Evolutionary conservation across 192 early-diverging fungal species (phyloP).

Genomic region (Mortierella antarctica): DNA sequence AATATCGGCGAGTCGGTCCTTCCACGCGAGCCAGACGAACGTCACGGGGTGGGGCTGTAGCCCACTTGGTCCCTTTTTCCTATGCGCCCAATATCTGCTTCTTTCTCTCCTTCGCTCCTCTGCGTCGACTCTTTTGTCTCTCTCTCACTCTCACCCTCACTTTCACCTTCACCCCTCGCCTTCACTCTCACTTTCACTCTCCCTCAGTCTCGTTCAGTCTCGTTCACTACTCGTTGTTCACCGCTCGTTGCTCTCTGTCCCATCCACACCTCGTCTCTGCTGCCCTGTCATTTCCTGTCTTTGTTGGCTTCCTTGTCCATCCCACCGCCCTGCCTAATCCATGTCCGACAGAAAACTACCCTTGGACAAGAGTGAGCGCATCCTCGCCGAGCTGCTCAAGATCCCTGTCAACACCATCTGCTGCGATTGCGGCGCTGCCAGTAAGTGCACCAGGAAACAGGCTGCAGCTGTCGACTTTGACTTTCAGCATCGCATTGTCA

Average conservation of each 20-base stretch:
- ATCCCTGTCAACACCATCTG: conserved; percentile 77
- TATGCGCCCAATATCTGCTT: no score
- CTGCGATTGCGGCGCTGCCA: conserved; percentile 79
- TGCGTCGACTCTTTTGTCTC: no score
- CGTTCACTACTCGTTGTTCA: background rate
- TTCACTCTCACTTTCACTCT: background rate
- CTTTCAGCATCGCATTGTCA: background rate
- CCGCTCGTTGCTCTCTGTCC: background rate
- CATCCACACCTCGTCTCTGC: background rate
- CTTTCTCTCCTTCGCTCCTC: no score
- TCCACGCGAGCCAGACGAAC: no score
- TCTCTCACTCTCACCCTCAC: background rate
- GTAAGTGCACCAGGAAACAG: conserved; percentile 50
- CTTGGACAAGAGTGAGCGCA: conserved; percentile 75
- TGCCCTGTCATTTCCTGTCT: background rate
- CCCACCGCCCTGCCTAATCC: no score
- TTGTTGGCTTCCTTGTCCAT: no score
- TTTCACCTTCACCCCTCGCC: background rate
- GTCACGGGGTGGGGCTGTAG: no score
- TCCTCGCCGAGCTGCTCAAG: conserved; percentile 74
- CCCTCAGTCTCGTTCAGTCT: background rate
- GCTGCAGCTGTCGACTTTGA: background rate
- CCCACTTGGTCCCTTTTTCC: no score
- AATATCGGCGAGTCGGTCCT: no score
- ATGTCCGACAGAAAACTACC: conserved; percentile 64